Evolutionary conservation across 345 rosid genomes (phyloP).

Genomic region (Hibiscus syriacus): DNA sequence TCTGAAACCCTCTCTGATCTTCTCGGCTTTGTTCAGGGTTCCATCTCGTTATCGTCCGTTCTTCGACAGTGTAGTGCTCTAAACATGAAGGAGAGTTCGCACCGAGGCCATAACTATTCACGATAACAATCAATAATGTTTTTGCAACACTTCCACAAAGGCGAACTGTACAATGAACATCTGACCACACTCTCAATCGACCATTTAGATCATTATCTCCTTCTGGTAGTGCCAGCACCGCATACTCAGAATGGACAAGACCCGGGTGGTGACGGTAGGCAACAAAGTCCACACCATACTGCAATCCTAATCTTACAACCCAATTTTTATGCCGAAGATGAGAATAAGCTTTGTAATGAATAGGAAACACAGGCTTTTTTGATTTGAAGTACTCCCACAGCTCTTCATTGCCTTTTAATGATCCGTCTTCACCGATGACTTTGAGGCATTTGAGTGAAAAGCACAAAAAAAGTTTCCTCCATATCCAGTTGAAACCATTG

Average conservation of each 20-base stretch:
- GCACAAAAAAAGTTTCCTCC: slow-evolving; percentile 78
- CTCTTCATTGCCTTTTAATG: slow-evolving; percentile 26
- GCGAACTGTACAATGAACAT: slow-evolving; percentile 51
- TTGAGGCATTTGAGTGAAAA: slow-evolving; percentile 56
- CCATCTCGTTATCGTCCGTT: slow-evolving; percentile 56
- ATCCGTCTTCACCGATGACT: slow-evolving; percentile 29
- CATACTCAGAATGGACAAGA: slow-evolving; percentile 75
- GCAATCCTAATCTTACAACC: slow-evolving; percentile 66
- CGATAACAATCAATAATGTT: slow-evolving; percentile 41
- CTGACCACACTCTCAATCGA: slow-evolving; percentile 65
- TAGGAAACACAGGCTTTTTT: slow-evolving; percentile 41
- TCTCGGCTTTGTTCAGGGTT: slow-evolving; percentile 57
- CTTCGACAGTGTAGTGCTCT: slow-evolving; percentile 44
- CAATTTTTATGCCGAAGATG: slow-evolving; percentile 64
- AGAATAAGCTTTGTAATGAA: slow-evolving; percentile 58
- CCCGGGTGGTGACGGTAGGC: slow-evolving; percentile 81
- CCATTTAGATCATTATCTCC: slow-evolving; percentile 27
- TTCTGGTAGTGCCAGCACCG: slow-evolving; percentile 44
- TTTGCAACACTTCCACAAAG: slow-evolving; percentile 82
- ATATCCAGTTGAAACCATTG: slow-evolving; percentile 60
- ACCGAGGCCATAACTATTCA: slow-evolving; percentile 30
- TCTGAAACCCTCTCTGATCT: slow-evolving; percentile 22
- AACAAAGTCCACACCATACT: slow-evolving; percentile 71
- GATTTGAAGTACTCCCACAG: slow-evolving; percentile 48
- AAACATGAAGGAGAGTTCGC: slow-evolving; percentile 29